Percentiles rank a stretch among this genome's conserved stretches.
These are phyloP conservation scores for Coniophora puteana DNA, from an alignment of 1,284 basidiomycete genomes.

Conservation along the genomic window DNA sequence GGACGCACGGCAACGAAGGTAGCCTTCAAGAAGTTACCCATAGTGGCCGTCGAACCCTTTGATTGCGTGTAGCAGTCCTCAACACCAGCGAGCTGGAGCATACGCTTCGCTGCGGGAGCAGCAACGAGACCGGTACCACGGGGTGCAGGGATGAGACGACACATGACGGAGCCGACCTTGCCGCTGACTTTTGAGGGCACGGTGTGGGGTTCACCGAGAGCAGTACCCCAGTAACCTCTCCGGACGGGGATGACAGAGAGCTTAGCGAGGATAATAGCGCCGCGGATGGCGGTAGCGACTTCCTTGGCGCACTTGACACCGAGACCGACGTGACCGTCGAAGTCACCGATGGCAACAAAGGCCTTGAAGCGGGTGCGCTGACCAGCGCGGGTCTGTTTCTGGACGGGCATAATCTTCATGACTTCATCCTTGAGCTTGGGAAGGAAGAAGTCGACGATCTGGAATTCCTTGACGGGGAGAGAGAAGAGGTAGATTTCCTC, in stretches of 20 bases:
- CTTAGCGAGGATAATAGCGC: constrained; percentile 97
- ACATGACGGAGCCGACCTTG: constrained; percentile 99
- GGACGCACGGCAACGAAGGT: constrained; percentile 82
- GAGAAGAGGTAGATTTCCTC: constrained; percentile 99
- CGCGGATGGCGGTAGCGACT: constrained; percentile 98
- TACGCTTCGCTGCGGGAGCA: constrained; percentile 94
- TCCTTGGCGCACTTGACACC: constrained; percentile 99
- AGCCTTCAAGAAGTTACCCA: constrained; percentile 99
- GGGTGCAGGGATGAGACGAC: constrained; percentile 97
- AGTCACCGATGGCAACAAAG: constrained; percentile 99
- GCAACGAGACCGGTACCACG: constrained; percentile 99
- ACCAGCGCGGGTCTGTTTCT: constrained; percentile 99
- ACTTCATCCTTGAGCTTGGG: constrained; percentile 99
- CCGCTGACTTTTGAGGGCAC: constrained; percentile 98
- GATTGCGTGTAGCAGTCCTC: constrained; percentile 96
- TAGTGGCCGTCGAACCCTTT: constrained; percentile 97
- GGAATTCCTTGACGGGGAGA: constrained; percentile 97
- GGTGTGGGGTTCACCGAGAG: constrained; percentile 98
- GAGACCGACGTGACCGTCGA: constrained; percentile 97
- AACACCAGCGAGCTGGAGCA: constrained; percentile 97
- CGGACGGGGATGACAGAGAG: constrained; percentile 95
- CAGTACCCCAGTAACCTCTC: constrained; percentile 99
- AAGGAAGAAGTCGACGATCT: constrained; percentile 97
- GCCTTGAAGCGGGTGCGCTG: constrained; percentile 99
- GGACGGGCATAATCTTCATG: constrained; percentile 99